A percentile compares a stretch with the other conserved stretches of the same genome.
Conservation (phyloP, 2,329 filamentous ascomycete genomes). For the Botrytis paeoniae region DNA sequence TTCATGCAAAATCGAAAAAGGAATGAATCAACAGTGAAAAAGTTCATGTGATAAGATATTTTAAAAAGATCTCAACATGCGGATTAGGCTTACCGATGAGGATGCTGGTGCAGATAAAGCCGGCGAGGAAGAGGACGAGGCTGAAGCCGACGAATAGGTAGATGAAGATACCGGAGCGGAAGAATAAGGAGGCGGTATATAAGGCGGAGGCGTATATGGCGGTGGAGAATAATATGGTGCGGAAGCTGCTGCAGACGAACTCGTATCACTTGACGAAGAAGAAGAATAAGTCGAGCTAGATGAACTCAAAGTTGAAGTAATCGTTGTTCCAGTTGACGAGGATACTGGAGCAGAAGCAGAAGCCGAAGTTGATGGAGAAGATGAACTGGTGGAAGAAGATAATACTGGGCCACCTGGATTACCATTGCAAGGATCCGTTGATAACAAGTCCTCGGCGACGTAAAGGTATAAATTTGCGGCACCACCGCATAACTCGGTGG, state of each 20-base stretch:
- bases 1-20: not conserved
- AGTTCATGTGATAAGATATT: not conserved
- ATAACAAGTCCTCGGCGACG: slow-evolving; percentile 49
- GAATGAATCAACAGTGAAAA: not conserved
- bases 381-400: slow-evolving; percentile 20
- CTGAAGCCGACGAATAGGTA: not conserved
- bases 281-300: not conserved
- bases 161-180: not conserved
- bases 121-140: not conserved
- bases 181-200: not conserved
- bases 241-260: not conserved
- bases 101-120: not conserved
- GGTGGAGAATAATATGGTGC: not conserved
- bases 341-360: slow-evolving; percentile 13
- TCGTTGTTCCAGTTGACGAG: not conserved
- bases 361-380: slow-evolving; percentile 4
- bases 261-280: not conserved
- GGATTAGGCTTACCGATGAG: not conserved
- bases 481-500: slow-evolving; percentile 40
- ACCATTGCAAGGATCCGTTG: slow-evolving; percentile 47
- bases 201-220: not conserved
- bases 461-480: slow-evolving; percentile 39
- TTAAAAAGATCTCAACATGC: not conserved
- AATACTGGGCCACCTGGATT: slow-evolving; percentile 6
- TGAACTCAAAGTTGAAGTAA: slow-evolving; percentile 4